Percentiles rank a stretch among this genome's conserved stretches.
These are phyloP conservation scores for Huntiella moniliformis DNA, from an alignment of 2,329 filamentous ascomycete genomes.

Conservation along the genomic window DNA sequence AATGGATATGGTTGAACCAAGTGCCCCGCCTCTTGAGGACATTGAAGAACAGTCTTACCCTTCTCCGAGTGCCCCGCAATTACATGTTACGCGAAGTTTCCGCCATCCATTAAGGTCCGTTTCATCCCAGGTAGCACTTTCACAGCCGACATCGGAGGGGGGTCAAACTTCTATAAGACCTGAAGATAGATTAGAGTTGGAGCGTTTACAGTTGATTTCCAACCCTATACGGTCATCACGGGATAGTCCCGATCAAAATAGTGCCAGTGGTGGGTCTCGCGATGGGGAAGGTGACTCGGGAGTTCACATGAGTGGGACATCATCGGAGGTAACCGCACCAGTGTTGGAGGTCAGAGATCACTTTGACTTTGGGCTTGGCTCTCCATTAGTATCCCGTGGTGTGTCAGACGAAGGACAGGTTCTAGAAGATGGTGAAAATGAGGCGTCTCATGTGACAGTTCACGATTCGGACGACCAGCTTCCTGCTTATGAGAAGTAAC, in stretches of 20 bases:
- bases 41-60: conserved; percentile 7
- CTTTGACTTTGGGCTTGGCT: conserved; percentile 24
- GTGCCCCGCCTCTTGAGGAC: conserved; percentile 6
- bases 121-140: background rate
- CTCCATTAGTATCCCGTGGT: conserved; percentile 21
- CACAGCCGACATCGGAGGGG: background rate
- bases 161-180: conserved; percentile 10
- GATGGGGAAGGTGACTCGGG: too few relatives aligned
- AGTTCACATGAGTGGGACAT: too few relatives aligned
- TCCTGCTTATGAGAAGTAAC: conserved; percentile 22
- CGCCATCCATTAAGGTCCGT: background rate
- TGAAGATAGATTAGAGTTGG: conserved; percentile 68
- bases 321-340: conserved; percentile 14
- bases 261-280: too few relatives aligned
- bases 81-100: background rate
- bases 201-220: conserved; percentile 41
- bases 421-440: background rate
- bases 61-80: conserved; percentile 13
- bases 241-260: too few relatives aligned
- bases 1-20: conserved; percentile 5
- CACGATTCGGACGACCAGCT: conserved; percentile 18
- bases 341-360: conserved; percentile 16
- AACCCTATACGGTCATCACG: too few relatives aligned
- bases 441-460: background rate
- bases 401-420: too few relatives aligned